Evolutionary conservation across 768 basidiomycete genomes (phyloP), one percentile per base, ranked within the genome.

Genomic region (Suillus fuscotomentosus): DNA sequence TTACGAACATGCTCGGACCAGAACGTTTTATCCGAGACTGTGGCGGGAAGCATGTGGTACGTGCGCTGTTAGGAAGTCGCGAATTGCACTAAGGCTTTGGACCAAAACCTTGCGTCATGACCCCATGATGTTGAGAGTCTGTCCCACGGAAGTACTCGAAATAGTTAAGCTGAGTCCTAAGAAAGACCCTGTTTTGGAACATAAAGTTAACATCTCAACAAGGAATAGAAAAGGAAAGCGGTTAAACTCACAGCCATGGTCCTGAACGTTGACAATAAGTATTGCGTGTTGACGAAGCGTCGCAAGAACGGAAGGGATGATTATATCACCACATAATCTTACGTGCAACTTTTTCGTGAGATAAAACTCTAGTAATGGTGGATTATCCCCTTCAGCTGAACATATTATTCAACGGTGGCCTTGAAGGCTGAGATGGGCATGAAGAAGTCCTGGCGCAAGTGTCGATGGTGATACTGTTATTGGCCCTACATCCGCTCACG

Each of bases 41-140:
- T 6, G 41, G 27, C 24, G 41, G 17, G 24, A 27, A 42, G 22
- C 39, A 27, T 57, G 41, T 27, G 42, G 39, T 27, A 31, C 9
- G 24, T 59, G 41, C 17, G 8, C 10, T 20, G 39, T 10, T 13
- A 14, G 31, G 11, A 34, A 34, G 31, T 54, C 53, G 20, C 11
- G 34, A 34, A 54, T 54, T 54, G 53, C 34, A 36, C 53, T 54
- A 54, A 54, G 53, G 53, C 56, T 57, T 38, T 24, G 56, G 14
- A 10, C 15, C 39, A 57, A 57, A 41, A 24, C 10, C 41, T 59
- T 41, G 22, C 39, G 10, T 59, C 24, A 10, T 42, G 39, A 42
- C 41, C 22, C 39, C 24, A 39, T 8, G 24, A 24, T 24, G 54
- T 9, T 50, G 31, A 17, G 20, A 11, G 20, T 54, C 53, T 31